phyloP scores from a whole-genome alignment of 768 basidiomycete species.

The Kwoniella sp. region DNA sequence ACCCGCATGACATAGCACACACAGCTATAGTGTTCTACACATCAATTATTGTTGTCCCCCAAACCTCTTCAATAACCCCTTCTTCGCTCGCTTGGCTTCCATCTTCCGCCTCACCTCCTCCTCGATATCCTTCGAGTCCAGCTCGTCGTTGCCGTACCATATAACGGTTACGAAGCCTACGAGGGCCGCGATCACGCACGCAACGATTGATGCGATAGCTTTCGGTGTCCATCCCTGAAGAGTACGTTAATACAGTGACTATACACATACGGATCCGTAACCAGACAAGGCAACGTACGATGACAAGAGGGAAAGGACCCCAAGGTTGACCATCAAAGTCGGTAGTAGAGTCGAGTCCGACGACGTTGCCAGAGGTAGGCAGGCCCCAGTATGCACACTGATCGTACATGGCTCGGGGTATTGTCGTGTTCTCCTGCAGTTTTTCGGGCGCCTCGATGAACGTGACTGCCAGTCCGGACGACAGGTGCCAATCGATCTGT shows the following conservation, averaged over 20 bases:
- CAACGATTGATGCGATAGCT: slow-evolving; percentile 50
- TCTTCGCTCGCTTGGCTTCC: slow-evolving; percentile 55
- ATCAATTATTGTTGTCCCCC: too few species aligned
- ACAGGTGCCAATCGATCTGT: slow-evolving; percentile 49
- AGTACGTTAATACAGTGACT: not conserved
- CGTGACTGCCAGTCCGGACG: slow-evolving; percentile 70
- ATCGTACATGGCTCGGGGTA: slow-evolving; percentile 62
- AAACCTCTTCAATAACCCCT: slow-evolving; percentile 8
- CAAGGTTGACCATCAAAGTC: slow-evolving; percentile 62
- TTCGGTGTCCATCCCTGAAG: slow-evolving; percentile 50
- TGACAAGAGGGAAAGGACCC: slow-evolving; percentile 66
- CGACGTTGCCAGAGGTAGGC: slow-evolving; percentile 76
- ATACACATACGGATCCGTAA: not conserved
- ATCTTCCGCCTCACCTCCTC: slow-evolving; percentile 60
- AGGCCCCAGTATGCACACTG: slow-evolving; percentile 67
- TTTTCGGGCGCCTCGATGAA: slow-evolving; percentile 76
- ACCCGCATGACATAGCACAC: too few species aligned
- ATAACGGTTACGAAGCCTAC: slow-evolving; percentile 75
- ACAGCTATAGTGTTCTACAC: too few species aligned
- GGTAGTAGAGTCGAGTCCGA: slow-evolving; percentile 64
- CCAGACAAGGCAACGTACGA: slow-evolving; percentile 54
- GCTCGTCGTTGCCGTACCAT: slow-evolving; percentile 78
- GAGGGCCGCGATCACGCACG: slow-evolving; percentile 75
- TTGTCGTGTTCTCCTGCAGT: slow-evolving; percentile 56
- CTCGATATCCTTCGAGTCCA: slow-evolving; percentile 79